Percentiles rank a stretch among this genome's conserved stretches.
These are phyloP conservation scores for Eremothecium coryli DNA, from an alignment of 1,139 yeast genomes.

Conservation along the genomic window DNA sequence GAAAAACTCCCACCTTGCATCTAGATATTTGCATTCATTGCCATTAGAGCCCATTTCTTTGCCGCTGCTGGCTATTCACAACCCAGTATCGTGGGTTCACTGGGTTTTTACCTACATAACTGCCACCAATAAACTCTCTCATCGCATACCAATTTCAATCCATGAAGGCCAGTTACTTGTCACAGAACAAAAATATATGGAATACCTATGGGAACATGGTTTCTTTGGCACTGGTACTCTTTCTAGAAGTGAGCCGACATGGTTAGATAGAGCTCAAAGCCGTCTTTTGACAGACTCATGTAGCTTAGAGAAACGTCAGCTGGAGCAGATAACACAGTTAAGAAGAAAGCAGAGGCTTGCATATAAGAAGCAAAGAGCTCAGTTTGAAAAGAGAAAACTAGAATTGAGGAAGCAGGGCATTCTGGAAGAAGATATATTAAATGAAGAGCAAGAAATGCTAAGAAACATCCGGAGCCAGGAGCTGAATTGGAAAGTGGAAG, in stretches of 20 bases:
- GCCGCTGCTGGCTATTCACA: constrained; percentile 45
- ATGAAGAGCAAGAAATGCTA: constrained; percentile 27
- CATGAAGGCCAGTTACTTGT: constrained; percentile 32
- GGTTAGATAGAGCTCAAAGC: constrained; percentile 60
- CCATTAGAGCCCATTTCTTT: constrained; percentile 35
- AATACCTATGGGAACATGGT: constrained; percentile 71
- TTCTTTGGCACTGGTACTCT: constrained; percentile 90
- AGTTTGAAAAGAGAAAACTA: constrained; percentile 30
- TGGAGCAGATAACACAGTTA: constrained; percentile 68
- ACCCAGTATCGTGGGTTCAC: constrained; percentile 52
- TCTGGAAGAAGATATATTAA: constrained; percentile 27
- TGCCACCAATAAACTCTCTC: constrained; percentile 11
- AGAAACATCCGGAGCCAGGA: constrained; percentile 31
- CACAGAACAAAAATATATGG: constrained; percentile 39
- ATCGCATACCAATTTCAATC: constrained; percentile 16
- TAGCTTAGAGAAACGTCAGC: constrained; percentile 30
- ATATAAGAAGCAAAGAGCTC: constrained; percentile 51
- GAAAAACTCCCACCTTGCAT: too few relatives aligned
- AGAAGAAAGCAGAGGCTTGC: constrained; percentile 65
- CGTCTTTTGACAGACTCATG: constrained; percentile 37
- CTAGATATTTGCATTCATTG: constrained; percentile 32
- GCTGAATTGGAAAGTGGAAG: constrained; percentile 15
- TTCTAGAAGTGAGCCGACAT: constrained; percentile 87
- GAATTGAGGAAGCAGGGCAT: constrained; percentile 29
- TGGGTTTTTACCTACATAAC: constrained; percentile 34